These are phyloP conservation scores for Leccinellum luteum DNA, from an alignment of 768 basidiomycete genomes.

Conservation along the genomic window DNA sequence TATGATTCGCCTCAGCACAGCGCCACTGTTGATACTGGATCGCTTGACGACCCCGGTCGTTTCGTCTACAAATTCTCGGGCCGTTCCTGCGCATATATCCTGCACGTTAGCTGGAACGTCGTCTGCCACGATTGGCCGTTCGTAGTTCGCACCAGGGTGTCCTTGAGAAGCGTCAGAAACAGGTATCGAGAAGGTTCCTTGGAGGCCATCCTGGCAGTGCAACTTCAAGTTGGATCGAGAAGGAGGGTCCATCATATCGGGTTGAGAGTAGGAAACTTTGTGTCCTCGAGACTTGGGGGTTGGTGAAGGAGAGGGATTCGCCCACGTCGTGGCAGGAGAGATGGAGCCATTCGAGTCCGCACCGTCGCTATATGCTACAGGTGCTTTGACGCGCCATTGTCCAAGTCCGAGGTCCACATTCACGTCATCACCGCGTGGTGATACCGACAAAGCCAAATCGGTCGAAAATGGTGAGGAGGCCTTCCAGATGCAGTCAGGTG, in stretches of 20 bases:
- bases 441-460: neutral
- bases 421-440: neutral
- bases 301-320: neutral
- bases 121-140: neutral
- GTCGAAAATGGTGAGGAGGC: neutral
- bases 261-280: neutral
- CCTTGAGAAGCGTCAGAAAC: neutral
- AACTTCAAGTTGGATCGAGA: neutral
- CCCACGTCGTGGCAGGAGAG: neutral
- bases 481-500: slow-evolving; percentile 4
- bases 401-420: slow-evolving; percentile 4
- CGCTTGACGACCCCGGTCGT: neutral
- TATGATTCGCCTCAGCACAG: neutral
- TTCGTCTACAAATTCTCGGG: too few relatives aligned
- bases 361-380: neutral
- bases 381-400: neutral
- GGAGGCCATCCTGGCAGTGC: neutral
- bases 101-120: neutral
- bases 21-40: neutral
- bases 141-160: neutral
- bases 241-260: too few relatives aligned
- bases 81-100: slow-evolving; percentile 13
- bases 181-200: neutral
- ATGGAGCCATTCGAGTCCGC: neutral
- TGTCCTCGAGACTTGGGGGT: neutral